A percentile compares a stretch with the other conserved stretches of the same genome.
Conservation (phyloP, 176 grass and related monocot species). For the Rhynchospora breviuscula region DNA sequence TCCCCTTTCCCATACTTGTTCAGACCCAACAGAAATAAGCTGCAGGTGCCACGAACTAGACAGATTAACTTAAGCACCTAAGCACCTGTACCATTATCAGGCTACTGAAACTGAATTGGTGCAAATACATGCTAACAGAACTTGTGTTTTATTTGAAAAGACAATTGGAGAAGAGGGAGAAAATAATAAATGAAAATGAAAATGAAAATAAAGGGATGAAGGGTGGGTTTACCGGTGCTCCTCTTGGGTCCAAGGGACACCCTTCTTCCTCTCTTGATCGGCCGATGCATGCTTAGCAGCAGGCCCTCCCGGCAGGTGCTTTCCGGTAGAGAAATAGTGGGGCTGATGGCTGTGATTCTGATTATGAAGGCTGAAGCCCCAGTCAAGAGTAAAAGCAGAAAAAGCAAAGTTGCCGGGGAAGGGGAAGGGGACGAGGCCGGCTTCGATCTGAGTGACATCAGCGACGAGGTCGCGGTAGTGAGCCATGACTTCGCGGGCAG, state of each 20-base stretch:
- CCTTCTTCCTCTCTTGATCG: slow-evolving; percentile 94
- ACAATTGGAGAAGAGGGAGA: no score
- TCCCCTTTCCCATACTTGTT: slow-evolving; percentile 81
- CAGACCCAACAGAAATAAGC: slow-evolving; percentile 75
- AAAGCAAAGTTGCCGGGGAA: slow-evolving; percentile 12
- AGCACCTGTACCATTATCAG: no score
- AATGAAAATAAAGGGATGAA: slow-evolving; percentile 20
- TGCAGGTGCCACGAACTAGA: slow-evolving; percentile 30
- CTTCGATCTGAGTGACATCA: slow-evolving; percentile 73
- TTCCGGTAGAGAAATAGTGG: slow-evolving; percentile 29
- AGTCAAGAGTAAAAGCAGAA: slow-evolving; percentile 57
- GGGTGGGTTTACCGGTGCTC: slow-evolving; percentile 68
- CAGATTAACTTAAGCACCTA: neutral
- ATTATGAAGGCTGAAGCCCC: slow-evolving; percentile 30
- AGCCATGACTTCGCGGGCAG: slow-evolving; percentile 44
- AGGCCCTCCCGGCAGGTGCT: slow-evolving; percentile 19
- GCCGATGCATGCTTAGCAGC: slow-evolving; percentile 25
- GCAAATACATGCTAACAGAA: slow-evolving; percentile 24
- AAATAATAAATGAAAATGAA: neutral
- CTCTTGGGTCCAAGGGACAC: slow-evolving; percentile 90
- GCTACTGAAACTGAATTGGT: neutral
- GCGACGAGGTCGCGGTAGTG: slow-evolving; percentile 61
- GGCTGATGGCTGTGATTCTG: slow-evolving; percentile 3
- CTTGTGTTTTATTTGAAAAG: neutral
- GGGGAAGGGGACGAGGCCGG: slow-evolving; percentile 39